Conservation (phyloP, 352 stramenopile species). For the Pythium folliculosum region DNA sequence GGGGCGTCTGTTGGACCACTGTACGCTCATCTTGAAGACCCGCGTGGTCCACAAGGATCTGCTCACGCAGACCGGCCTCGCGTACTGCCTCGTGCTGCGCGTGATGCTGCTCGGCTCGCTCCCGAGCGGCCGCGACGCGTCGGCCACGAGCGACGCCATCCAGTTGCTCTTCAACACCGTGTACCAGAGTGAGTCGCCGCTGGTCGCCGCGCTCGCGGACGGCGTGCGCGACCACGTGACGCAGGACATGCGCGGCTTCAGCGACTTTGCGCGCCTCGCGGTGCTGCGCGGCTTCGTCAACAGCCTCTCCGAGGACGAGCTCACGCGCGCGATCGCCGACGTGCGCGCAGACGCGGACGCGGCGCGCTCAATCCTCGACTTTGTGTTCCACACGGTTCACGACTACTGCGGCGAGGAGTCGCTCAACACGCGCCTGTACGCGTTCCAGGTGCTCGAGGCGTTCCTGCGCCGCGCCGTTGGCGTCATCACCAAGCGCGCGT, state of each 20-base stretch:
- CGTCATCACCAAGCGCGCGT: constrained; percentile 30
- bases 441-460: constrained; percentile 81
- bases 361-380: constrained; percentile 37
- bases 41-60: constrained; percentile 80
- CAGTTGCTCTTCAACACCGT: constrained; percentile 29
- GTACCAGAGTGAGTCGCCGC: background rate
- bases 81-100: constrained; percentile 67
- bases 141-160: background rate
- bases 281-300: constrained; percentile 73
- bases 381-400: constrained; percentile 57
- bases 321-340: constrained; percentile 18
- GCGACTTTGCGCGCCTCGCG: constrained; percentile 57
- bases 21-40: constrained; percentile 66
- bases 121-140: background rate
- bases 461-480: constrained; percentile 64
- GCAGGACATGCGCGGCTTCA: constrained; percentile 44
- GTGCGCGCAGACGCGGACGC: background rate
- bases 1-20: constrained; percentile 50
- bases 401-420: constrained; percentile 56
- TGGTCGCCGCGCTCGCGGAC: background rate
- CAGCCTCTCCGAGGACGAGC: constrained; percentile 57
- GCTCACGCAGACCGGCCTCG: constrained; percentile 71
- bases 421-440: constrained; percentile 73
- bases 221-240: constrained; percentile 37
- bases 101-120: constrained; percentile 47